Percentiles rank a stretch among this genome's conserved stretches.
Evolutionary conservation across 2,329 filamentous ascomycete species (phyloP).

Genomic region (Fusarium bactridioides): DNA sequence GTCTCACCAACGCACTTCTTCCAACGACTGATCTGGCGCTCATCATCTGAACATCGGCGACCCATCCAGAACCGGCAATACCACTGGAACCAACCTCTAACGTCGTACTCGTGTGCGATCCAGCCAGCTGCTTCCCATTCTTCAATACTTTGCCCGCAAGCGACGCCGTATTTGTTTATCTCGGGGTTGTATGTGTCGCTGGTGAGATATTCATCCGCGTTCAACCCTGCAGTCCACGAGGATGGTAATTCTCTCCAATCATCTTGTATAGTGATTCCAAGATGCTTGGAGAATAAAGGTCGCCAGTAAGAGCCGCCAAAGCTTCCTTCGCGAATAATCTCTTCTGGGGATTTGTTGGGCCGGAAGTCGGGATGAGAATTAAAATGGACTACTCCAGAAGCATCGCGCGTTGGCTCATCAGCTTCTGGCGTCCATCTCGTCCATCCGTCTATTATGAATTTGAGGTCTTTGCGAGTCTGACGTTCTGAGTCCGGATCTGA

Average conservation of each 20-base stretch:
- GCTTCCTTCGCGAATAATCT: constrained; percentile 18
- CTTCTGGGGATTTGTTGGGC: constrained; percentile 14
- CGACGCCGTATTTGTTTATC: constrained; percentile 16
- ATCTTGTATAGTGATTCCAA: background rate
- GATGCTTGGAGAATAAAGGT: background rate
- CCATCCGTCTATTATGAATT: background rate
- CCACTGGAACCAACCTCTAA: constrained; percentile 19
- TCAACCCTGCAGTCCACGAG: background rate
- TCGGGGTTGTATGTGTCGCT: background rate
- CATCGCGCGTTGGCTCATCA: background rate
- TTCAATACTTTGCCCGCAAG: constrained; percentile 17
- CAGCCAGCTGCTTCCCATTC: constrained; percentile 22
- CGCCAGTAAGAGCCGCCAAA: constrained; percentile 20
- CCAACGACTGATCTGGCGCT: constrained; percentile 23
- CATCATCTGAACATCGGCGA: constrained; percentile 3
- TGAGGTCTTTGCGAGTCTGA: background rate
- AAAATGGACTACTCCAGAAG: background rate
- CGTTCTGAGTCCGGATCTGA: background rate
- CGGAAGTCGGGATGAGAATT: constrained; percentile 1
- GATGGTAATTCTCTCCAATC: constrained; percentile 10
- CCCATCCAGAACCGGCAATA: constrained; percentile 21
- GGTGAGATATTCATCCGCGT: background rate
- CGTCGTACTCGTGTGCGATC: constrained; percentile 13
- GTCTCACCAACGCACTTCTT: constrained; percentile 19
- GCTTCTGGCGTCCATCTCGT: background rate